Base-by-base conservation (phyloP, 2,329 filamentous ascomycete species). In the Cladophialophora immunda region DNA sequence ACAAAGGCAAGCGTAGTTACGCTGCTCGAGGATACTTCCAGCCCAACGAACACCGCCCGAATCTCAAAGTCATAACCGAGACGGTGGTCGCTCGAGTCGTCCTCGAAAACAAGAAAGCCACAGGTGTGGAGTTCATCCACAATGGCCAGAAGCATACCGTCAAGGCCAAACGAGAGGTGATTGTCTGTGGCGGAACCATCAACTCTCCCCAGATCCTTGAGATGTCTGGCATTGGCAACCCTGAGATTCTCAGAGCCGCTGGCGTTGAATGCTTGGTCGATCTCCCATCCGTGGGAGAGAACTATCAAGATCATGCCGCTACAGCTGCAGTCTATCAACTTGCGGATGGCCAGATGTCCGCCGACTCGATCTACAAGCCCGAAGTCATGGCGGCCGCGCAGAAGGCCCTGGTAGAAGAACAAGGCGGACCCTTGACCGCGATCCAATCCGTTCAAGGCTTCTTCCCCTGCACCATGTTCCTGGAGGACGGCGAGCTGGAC, bases 161-260 rank as follows among this genome's bases (percentile, higher is more conserved):
- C 3, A 79, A 69, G 9, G 78, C 72, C 69, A 74, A 71, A 27
- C 74, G 75, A 59, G 88, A 90, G 70, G 81, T 89, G 11, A 82
- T 91, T 41, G 75, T 91, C 2, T 84, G 84, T 4, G 87, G 86
- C 0, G 89, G 89, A 0, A 84, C 81, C 30, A 78, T 86, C 47
- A 83, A 84, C 73, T 87, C 85, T 9, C 88, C 83, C 4, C 86
- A 85, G 75, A 78, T 87, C 17, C 81, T 86, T n/a, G 87, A 90
- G 69, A 78, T 89, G 1, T 89, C 86, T 0, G 88, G 88, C 0
- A 81, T 90, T 45, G 88, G 88, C 3, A 78, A 81, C 54, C 76
- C 78, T 2, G 73, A 78, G 0, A 71, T 85, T 7, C 76, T 86
- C 4, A 69, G 77, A 15, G 73, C 75, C 1, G 80, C 79, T 2